Base-by-base conservation (phyloP, 305 asterid species). In the Fraxinus sp. region DNA sequence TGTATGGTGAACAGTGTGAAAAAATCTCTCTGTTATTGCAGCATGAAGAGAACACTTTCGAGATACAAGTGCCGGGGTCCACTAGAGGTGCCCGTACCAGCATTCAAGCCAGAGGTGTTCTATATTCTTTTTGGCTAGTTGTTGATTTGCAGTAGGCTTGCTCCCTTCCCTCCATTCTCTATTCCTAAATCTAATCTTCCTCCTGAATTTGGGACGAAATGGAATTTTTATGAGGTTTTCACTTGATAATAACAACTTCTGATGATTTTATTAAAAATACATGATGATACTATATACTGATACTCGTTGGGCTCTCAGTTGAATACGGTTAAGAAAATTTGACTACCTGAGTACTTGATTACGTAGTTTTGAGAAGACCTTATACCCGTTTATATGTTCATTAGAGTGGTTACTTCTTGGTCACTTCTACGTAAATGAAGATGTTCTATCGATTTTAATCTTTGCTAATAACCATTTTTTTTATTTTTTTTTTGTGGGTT, bases 31-130 rank as follows among this genome's bases (percentile, higher is more conserved):
- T 22, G 11, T 7, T 22, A 6, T 66, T 66, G 85, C 98, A 94
- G 98, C 88, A 92, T 92, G 94, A 83, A 82, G 72, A 83, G 71
- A 16, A 91, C 91, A 49, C 85, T 94, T 83, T 46, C 84, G 7
- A 92, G 95, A 85, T 91, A 91, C 87, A 87, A 84, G 78, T 78
- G 88, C 52, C 35, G 66, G 71, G 88, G 83, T 20, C 62, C 78
- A 39, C 18, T 84, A 0, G 82, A 86, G 78, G 74, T 22, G 73
- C 76, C 86, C 81, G 74, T 81, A 1, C 83, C 10, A 79, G 94
- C 87, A 75, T 74, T 78, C 74, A 89, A 86, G 86, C 78, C 79
- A 70, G 88, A 88, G 95, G 98, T 92, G 78, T 70, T 77, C 83
- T 57, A 75, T 73, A 78, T 74, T 16, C 68, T 11, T 30, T 81